Conservation (phyloP, 1,284 basidiomycete genomes). For the Pyrrhoderma lamaoense region DNA sequence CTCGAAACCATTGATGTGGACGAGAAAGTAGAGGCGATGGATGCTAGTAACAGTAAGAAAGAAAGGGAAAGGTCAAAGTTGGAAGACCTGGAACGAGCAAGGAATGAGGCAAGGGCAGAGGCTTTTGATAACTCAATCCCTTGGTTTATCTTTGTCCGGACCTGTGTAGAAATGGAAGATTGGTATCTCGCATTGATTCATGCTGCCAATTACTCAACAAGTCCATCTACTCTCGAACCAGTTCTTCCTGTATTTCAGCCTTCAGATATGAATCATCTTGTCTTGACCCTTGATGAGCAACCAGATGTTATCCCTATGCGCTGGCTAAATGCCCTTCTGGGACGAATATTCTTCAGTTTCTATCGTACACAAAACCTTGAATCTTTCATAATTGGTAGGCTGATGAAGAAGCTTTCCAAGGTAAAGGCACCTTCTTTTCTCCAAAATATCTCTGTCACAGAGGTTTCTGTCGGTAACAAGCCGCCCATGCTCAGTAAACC, state of each 20-base stretch:
- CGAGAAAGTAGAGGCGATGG: slow-evolving; percentile 33
- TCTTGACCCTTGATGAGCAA: slow-evolving; percentile 81
- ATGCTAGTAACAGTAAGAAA: slow-evolving; percentile 31
- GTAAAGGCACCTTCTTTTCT: slow-evolving; percentile 86
- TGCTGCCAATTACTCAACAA: slow-evolving; percentile 53
- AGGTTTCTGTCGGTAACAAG: slow-evolving; percentile 83
- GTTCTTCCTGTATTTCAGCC: slow-evolving; percentile 63
- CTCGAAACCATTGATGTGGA: slow-evolving; percentile 33
- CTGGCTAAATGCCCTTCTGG: slow-evolving; percentile 93
- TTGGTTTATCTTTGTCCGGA: slow-evolving; percentile 87
- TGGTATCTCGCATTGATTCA: slow-evolving; percentile 91
- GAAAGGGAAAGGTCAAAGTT: slow-evolving; percentile 40
- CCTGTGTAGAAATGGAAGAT: slow-evolving; percentile 86
- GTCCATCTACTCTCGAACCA: slow-evolving; percentile 48
- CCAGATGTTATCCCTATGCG: slow-evolving; percentile 94
- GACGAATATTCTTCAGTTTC: slow-evolving; percentile 87
- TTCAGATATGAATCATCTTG: slow-evolving; percentile 78
- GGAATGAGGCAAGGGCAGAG: slow-evolving; percentile 42
- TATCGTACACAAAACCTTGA: slow-evolving; percentile 82
- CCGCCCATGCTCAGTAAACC: slow-evolving; percentile 86
- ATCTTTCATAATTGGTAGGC: slow-evolving; percentile 74
- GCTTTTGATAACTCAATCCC: slow-evolving; percentile 48
- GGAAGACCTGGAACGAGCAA: slow-evolving; percentile 37
- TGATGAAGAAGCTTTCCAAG: slow-evolving; percentile 92
- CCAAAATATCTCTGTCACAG: slow-evolving; percentile 77